Percentiles rank a stretch among this genome's conserved stretches.
Evolutionary conservation across 2,329 filamentous ascomycete genomes (phyloP).

Genomic region (Byssothecium circinans): DNA sequence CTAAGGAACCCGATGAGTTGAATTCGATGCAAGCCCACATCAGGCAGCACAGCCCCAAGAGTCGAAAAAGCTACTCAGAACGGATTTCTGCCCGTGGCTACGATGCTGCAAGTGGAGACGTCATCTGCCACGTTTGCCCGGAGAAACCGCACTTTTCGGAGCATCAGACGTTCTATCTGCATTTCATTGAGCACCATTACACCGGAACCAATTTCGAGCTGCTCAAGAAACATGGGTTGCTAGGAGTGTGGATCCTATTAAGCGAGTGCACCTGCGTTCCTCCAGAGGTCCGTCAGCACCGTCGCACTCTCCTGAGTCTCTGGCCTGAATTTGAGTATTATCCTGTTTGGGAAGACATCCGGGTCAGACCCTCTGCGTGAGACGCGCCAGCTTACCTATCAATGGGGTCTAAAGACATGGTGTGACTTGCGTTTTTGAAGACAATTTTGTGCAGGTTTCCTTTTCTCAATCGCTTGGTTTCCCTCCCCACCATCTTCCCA

Average conservation of each 20-base stretch:
- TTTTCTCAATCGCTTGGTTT: too few relatives aligned
- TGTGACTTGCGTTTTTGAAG: too few relatives aligned
- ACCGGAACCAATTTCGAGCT: too few relatives aligned
- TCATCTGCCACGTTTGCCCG: not conserved
- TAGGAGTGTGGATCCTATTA: too few relatives aligned
- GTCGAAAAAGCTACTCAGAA: not conserved
- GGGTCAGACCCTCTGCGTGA: not conserved
- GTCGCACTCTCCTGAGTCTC: slow-evolving; percentile 1
- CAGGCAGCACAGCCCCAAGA: not conserved
- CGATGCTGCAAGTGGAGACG: not conserved
- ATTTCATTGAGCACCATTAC: not conserved
- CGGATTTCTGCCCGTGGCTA: not conserved
- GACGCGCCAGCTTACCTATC: too few relatives aligned
- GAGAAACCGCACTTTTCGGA: not conserved
- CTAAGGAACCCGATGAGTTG: not conserved
- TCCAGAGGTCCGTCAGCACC: not conserved
- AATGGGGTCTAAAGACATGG: too few relatives aligned
- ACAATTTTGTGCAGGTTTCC: too few relatives aligned
- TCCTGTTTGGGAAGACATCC: not conserved
- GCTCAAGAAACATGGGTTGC: too few relatives aligned
- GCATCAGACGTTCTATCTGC: not conserved
- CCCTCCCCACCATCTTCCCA: too few relatives aligned
- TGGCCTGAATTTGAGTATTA: slow-evolving; percentile 1
- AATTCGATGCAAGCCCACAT: not conserved
- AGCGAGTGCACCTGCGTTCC: not conserved